Evolutionary conservation across 176 grass and related monocot genomes (phyloP), one percentile per base, ranked within the genome.

Genomic region (Carex cristatella): DNA sequence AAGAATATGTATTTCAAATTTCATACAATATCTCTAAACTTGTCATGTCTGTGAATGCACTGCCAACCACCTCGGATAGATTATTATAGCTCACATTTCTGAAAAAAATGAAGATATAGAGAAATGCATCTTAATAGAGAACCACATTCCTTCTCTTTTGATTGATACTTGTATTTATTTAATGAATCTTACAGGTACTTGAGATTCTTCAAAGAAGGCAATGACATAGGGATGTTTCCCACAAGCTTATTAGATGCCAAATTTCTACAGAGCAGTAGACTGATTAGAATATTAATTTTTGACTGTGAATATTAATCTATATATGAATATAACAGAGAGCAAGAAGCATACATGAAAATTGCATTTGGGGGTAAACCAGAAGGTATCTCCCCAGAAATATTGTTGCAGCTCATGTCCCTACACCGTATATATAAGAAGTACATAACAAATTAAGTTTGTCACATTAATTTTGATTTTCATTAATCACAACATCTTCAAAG

Each of bases 51-150:
- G 88, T 67, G 16, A 97, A 94, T 62, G 88, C 86, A 90, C 92
- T 89, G 82, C 88, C 90, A 79, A 97, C 84, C 83, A 91, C 61
- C 91, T 89, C 90, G 66, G 84, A 91, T 65, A 97, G 87, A 44
- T 58, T 88, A 72, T 97, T 97, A 60, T 88, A 74, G 92, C 94
- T 94, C 55, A 97, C 38, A 87, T 97, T 97, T 86, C 94, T 97
- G 83, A 7, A 31, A 67, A 35, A 80, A n/a, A 80, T 27, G 58
- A 74, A 54, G 10, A 76, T 54, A 76, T 54, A 19, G 74, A 49
- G 2, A 53, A 76, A 54, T 76, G 4, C 71, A 53, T 74, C 38
- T 54, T 76, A 53, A 76, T 27, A 5, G 4, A 40, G 38, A 40
- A 5, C 0, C 38, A 4, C 38, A 40, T 80, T 75, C 79, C 72